Base-by-base conservation (phyloP, 2,329 filamentous ascomycete genomes). In the Alternaria rosae region DNA sequence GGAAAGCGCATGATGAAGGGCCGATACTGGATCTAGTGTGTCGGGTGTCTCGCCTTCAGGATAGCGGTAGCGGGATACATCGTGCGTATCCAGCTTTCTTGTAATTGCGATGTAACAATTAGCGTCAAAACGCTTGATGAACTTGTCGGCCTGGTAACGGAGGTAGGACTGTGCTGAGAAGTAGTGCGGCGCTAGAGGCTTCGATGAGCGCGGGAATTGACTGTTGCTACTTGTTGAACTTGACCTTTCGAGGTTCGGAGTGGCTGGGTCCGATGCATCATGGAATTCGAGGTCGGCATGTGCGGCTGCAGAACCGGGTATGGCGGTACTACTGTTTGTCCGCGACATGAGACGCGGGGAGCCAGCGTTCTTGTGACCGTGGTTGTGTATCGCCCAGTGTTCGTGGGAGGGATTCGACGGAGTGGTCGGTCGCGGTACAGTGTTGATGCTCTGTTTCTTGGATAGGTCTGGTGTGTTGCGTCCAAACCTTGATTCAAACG, bases 81-180 rank as follows among this genome's bases (percentile, higher is more conserved):
- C 95, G 79, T 99, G 95, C 0, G 95, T 98, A 78, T 99, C 95
- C 15, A 99, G 87, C 81, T 99, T 99, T 73, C 95, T 91, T 5
- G 95, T 98, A 80, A 99, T 97, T 69, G 95, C 94, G 70, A 99
- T 98, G 82, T 99, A 99, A 82, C 95, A 99, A 79, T 99, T 99
- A 73, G 93, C 92, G 80, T 99, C 95, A 79, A 98, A 99, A 10
- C 95, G 91, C 79, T 92, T 93, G 72, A 98, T 95, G 73, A 99
- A 99, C 80, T 99, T 99, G 72, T 91, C 88, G 58, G 93, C 94
- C 81, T 99, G 95, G 80, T 99, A 99, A 20, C 95, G 91, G 44
- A 99, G 87, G 80, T 99, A 99, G 0, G 94, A 97, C 79, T 99
- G 95, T 1, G 95, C 95, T 0, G 95, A 98, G 81, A 98, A 99